Percentiles rank a stretch among this genome's conserved stretches.
phyloP scores from a whole-genome alignment of 2,329 filamentous ascomycete species.

The Alternaria panax region DNA sequence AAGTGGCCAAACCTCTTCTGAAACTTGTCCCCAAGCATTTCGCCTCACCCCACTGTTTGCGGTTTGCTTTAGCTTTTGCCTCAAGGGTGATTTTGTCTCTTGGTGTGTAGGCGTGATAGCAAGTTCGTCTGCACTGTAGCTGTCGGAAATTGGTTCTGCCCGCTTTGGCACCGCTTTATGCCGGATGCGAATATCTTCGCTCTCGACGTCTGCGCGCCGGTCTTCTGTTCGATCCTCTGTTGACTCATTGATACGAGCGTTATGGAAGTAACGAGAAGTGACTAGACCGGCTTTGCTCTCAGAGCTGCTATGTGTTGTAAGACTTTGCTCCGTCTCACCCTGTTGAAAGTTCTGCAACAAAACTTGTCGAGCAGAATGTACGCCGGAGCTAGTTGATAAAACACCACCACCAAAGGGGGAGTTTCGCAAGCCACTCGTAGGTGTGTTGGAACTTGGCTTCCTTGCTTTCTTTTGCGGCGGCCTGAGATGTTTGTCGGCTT shows the following conservation, averaged over 20 bases:
- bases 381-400: not conserved
- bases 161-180: slow-evolving; percentile 16
- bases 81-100: slow-evolving; percentile 4
- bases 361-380: not conserved
- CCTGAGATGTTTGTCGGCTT: slow-evolving; percentile 14
- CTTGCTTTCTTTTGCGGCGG: slow-evolving; percentile 23
- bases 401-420: slow-evolving; percentile 8
- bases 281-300: not conserved
- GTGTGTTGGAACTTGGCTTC: not conserved
- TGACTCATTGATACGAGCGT: slow-evolving; percentile 35
- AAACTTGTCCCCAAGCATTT: not conserved
- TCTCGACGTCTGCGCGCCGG: not conserved
- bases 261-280: slow-evolving; percentile 23
- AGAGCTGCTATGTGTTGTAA: not conserved
- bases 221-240: slow-evolving; percentile 8
- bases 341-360: slow-evolving; percentile 22
- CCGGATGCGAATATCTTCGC: slow-evolving; percentile 18
- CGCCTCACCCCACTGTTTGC: slow-evolving; percentile 6
- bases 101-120: slow-evolving; percentile 10
- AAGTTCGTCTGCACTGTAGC: slow-evolving; percentile 30
- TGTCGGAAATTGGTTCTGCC: not conserved
- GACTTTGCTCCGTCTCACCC: slow-evolving; percentile 12
- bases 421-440: not conserved
- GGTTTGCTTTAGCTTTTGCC: not conserved
- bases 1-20: slow-evolving; percentile 22